Evolutionary conservation across 2,329 filamentous ascomycete genomes (phyloP).

Genomic region (Calonectria honghensis): DNA sequence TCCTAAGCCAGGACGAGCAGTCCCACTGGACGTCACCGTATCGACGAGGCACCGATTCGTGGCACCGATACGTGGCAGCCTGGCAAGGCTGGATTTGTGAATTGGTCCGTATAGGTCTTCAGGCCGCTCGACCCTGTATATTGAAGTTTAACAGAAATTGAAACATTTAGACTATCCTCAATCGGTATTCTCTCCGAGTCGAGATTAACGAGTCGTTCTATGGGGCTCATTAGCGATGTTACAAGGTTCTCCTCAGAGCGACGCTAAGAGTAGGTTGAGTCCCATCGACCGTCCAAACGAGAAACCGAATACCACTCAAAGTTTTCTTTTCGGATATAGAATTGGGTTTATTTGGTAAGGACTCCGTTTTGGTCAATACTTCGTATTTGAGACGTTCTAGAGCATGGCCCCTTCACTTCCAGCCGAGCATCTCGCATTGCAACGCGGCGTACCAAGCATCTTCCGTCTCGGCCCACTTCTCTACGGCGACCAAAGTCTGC

Average conservation of each 20-base stretch:
- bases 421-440: slow-evolving; percentile 37
- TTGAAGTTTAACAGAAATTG: background rate
- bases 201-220: background rate
- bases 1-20: background rate
- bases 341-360: background rate
- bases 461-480: slow-evolving; percentile 41
- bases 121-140: background rate
- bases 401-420: slow-evolving; percentile 15
- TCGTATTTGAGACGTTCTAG: background rate
- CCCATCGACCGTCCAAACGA: too few species aligned
- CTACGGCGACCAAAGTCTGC: slow-evolving; percentile 35
- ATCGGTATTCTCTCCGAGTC: background rate
- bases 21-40: background rate
- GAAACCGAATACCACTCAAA: background rate
- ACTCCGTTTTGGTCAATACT: background rate
- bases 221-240: background rate
- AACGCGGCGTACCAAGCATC: slow-evolving; percentile 41
- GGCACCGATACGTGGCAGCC: background rate
- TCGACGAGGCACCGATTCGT: background rate
- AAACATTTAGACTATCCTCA: background rate
- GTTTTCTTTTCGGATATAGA: background rate
- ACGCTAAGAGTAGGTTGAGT: too few species aligned
- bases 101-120: background rate
- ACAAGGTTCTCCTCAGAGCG: background rate
- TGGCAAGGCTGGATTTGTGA: background rate